Evolutionary conservation across 345 rosid genomes (phyloP).

Genomic region (Eucalyptus regnans): DNA sequence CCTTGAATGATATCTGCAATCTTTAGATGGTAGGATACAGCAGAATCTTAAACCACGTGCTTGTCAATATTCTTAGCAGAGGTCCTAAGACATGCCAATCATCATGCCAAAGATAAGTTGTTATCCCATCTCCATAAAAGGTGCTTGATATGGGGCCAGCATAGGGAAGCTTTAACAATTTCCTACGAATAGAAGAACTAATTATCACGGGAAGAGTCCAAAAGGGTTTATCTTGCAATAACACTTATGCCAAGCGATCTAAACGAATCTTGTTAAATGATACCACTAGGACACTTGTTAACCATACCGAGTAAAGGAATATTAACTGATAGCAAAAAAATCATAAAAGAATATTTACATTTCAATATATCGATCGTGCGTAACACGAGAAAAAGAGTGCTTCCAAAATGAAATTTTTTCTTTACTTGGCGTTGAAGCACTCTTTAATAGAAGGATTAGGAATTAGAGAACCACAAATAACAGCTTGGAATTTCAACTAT

Average conservation of each 20-base stretch:
- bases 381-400: not conserved
- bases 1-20: not conserved
- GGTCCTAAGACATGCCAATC: not conserved
- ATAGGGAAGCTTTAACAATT: not conserved
- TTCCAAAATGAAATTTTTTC: not conserved
- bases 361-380: rapidly evolving
- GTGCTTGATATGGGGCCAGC: not conserved
- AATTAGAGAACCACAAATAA: not conserved
- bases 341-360: not conserved
- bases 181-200: not conserved
- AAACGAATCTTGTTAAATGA: not conserved
- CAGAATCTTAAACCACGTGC: not conserved
- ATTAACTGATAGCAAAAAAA: no score
- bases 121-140: not conserved
- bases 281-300: not conserved
- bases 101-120: not conserved
- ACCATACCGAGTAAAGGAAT: not conserved
- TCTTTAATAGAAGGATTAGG: not conserved
- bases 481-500: not conserved
- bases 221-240: no score
- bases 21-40: rapidly evolving
- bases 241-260: not conserved
- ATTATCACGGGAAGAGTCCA: not conserved
- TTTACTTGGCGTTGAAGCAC: not conserved
- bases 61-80: not conserved